Base-by-base conservation (phyloP, 2,329 filamentous ascomycete genomes). In the Fusarium sp. region DNA sequence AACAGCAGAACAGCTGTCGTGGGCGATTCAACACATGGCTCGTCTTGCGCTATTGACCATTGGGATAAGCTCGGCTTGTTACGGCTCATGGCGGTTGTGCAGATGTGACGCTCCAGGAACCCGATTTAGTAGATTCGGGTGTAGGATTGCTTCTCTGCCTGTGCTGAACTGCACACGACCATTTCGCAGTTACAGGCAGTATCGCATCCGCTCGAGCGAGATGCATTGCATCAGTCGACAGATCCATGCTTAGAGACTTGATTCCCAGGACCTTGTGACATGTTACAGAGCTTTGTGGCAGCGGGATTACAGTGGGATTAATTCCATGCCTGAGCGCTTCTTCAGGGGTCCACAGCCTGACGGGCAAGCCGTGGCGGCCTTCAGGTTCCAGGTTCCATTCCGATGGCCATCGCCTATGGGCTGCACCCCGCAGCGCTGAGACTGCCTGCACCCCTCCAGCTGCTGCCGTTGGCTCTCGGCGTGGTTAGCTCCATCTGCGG, bases 381-480 rank as follows among this genome's bases (percentile, higher is more conserved):
- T 56, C 18, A 40, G 36, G 9, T n/a, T 16, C 16, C 20, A 16
- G 38, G 36, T 40, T 11, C 36, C 36, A 38, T 38, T 38, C 36
- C n/a, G 36, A 38, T 18, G 40, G 20, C 56, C 45, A 22, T 47
- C 45, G 45, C 45, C 45, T 27, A 47, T 27, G 18, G 67, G 50
- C 42, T 58, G 68, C 68, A 76, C 71, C 74, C 74, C 71, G 71
- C 74, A 72, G n/a, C 33, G 4, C 29, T 42, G 54, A 65, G 68
- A 64, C 27, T 52, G 31, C 68, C 27, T 57, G 42, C 68, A 76
- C 74, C 74, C 74, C 74, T 76, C 74, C 71, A 76, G 74, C 74
- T 68, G 65, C 59, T 65, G 29, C 18, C 18, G 33, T 50, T 16
- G 42, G 35, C 42, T n/a, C 25, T 76, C 16, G 56, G 20, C 45